Evolutionary conservation across 257 asterid genomes (phyloP), one percentile per base, ranked within the genome.

Genomic region (Mitragyna speciosa): DNA sequence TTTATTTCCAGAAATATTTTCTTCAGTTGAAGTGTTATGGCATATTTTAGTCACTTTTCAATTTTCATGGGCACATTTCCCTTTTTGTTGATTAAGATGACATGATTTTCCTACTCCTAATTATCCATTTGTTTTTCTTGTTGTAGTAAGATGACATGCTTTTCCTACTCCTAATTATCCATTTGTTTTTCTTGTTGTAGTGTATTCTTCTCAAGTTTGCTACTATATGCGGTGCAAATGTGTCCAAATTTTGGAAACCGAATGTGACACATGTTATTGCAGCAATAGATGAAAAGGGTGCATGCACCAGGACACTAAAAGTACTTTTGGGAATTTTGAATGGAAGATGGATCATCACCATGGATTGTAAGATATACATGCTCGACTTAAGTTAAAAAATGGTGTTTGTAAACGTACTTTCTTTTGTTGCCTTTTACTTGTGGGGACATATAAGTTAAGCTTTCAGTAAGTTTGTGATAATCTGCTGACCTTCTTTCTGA

Each of bases 301-400:
- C 97, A 73, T 92, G 93, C 84, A 88, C 92, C 61, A 87, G 97
- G 86, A 93, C 98, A 71, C 78, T 89, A 43, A 96, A 96, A 84
- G 87, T 96, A 87, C 97, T 96, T 80, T 91, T 96, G 98, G 98
- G 93, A 3, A 91, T 96, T 80, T 83, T 93, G 85, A 83, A 91
- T 61, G 98, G 98, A 74, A 92, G 81, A 85, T 95, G 99, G 98
- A 79, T 93, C 82, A 88, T 95, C 36, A 85, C 92, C 28, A 83
- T 90, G 85, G 96, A 89, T 47, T 95, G 99, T 95, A 88, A 90
- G 98, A 80, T 72, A 20, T 69, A 58, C 68, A 69, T 67, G 24
- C 47, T 76, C 68, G 69, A 14, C 47, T n/a, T 3, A 61, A 36
- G 26, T 71, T 47, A n/a, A 64, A 3, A 12, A 5, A 26, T 75